Evolutionary conservation across 1,284 basidiomycete species (phyloP), one percentile per base, ranked within the genome.

Genomic region (Pseudozyma sp.): DNA sequence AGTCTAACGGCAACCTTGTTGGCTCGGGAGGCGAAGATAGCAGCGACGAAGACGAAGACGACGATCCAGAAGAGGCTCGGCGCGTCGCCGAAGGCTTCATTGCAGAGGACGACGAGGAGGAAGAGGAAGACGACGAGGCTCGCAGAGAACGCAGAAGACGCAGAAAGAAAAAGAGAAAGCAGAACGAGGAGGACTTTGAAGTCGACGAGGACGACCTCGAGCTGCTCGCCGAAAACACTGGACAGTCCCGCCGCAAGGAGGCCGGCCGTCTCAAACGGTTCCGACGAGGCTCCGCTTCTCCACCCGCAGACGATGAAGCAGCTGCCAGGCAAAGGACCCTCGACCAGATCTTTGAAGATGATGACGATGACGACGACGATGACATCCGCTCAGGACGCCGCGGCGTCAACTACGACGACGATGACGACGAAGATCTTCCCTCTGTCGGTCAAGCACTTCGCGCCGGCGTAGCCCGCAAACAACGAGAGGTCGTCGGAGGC

Each of bases 181-280:
- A 78, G 54, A 66, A 63, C 45, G 71, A 84, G 63, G 85, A 91
- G 31, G 90, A 91, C 64, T 92, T 87, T 34, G 87, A 87, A n/a
- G 87, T 97, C 46, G 94, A 97, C 75, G 96, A 98, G 57, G 97
- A 99, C 81, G 97, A 99, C 82, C 86, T 99, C 56, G 95, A 96
- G 55, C 88, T 99, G 9, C 85, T 99, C 24, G 93, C 93, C 81
- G 97, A 99, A 87, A 99, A 98, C 79, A 94, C 94, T 4, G 94
- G 96, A 9, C 88, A 89, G 19, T 61, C 75, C 46, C 68, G 84
- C 7, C 62, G 73, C 33, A 68, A 81, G 53, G 54, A 78, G 61
- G 73, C 75, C 60, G 66, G 66, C 35, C 61, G 68, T 44, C 63
- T 72, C 45, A 80, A 78, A 58, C 13, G 87, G 42, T 63, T 80